Conservation (phyloP, 768 basidiomycete genomes). For the Kwoniella heveanensis region DNA sequence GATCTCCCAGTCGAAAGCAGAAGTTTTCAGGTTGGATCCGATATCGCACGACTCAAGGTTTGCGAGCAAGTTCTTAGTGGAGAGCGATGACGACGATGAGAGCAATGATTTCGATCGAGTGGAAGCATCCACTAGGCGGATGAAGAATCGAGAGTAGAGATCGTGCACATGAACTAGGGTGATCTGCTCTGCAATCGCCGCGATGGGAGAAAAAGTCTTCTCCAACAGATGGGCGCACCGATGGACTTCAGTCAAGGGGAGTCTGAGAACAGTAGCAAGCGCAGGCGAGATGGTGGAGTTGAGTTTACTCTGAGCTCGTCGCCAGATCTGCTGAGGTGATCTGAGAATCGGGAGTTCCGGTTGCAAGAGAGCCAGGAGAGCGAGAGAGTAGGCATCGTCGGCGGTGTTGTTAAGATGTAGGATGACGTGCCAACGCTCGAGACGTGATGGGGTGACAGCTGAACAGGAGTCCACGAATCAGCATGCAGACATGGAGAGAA, state of each 20-base stretch:
- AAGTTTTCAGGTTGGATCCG: conserved; percentile 22
- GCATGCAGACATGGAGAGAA: background rate
- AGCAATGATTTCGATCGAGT: conserved; percentile 16
- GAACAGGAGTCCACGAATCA: background rate
- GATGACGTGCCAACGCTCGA: conserved; percentile 30
- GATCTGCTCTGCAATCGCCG: conserved; percentile 51
- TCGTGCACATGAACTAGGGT: conserved; percentile 50
- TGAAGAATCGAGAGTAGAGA: conserved; percentile 46
- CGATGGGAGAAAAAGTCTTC: conserved; percentile 38
- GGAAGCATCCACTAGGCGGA: conserved; percentile 46
- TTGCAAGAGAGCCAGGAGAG: conserved; percentile 45
- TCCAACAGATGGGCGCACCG: conserved; percentile 25
- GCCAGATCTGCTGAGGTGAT: conserved; percentile 38
- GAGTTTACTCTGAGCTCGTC: conserved; percentile 31
- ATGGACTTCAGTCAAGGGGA: conserved; percentile 39
- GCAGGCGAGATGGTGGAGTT: conserved; percentile 18
- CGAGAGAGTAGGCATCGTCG: conserved; percentile 27
- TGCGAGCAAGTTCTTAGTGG: conserved; percentile 25
- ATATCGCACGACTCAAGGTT: conserved; percentile 33
- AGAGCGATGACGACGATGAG: conserved; percentile 13
- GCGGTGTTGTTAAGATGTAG: conserved; percentile 38
- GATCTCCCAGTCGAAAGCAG: conserved; percentile 49
- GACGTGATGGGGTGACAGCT: conserved; percentile 22
- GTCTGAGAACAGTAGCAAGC: conserved; percentile 35
- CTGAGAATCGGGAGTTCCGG: conserved; percentile 27